Conservation (phyloP, 371 early-diverging fungal genomes). For the Apophysomyces sp. region DNA sequence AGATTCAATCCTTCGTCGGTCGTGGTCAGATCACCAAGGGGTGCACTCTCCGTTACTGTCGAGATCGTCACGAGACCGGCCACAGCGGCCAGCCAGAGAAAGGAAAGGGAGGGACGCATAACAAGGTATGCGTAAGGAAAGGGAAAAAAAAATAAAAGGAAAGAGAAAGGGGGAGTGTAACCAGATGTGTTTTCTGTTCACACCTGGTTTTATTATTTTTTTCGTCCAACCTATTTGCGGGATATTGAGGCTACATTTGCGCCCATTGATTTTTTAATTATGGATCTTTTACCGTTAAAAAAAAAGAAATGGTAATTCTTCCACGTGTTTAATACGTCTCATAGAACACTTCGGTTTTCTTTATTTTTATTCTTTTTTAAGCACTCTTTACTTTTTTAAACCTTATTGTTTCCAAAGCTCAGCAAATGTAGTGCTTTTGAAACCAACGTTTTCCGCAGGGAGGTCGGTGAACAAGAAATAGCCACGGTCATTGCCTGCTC, state of each 20-base stretch:
- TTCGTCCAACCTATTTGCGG: neutral
- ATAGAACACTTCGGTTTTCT: neutral
- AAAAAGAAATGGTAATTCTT: neutral
- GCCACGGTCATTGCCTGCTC: slow-evolving; percentile 25
- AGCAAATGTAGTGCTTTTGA: slow-evolving; percentile 33
- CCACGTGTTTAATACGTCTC: neutral
- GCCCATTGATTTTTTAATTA: neutral
- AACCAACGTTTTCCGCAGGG: slow-evolving; percentile 32
- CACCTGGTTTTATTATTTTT: neutral
- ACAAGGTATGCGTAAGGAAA: slow-evolving; percentile 1
- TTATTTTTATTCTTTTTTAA: neutral
- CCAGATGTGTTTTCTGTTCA: neutral
- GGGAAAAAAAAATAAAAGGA: neutral
- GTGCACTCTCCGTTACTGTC: neutral
- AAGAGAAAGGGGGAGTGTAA: neutral
- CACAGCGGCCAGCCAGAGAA: slow-evolving; percentile 10
- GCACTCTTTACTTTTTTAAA: neutral
- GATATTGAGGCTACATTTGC: neutral
- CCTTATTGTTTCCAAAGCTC: slow-evolving; percentile 13
- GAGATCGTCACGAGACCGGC: slow-evolving; percentile 8
- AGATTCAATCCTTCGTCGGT: neutral
- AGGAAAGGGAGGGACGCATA: slow-evolving; percentile 4
- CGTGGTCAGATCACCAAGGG: neutral
- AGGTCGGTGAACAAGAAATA: slow-evolving; percentile 44
- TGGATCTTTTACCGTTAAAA: neutral